Conservation (phyloP, 2,329 filamentous ascomycete species). For the Aureobasidium sp. region DNA sequence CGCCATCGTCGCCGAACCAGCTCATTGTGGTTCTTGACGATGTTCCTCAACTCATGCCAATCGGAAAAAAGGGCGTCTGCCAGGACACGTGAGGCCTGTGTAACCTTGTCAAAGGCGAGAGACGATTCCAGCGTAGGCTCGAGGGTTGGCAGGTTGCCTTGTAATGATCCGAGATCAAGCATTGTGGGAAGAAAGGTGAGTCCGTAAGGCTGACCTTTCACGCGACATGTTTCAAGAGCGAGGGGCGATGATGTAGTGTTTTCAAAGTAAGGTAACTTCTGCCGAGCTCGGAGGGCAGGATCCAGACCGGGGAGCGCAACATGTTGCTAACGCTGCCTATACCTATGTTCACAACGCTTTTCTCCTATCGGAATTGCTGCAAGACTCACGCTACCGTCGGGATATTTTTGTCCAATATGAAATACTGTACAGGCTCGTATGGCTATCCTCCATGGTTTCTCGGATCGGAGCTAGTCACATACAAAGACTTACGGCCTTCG, state of each 20-base stretch:
- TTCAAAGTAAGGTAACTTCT: neutral
- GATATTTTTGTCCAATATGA: too few relatives aligned
- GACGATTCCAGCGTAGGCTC: neutral
- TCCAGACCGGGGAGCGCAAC: too few relatives aligned
- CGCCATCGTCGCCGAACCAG: slow-evolving; percentile 49
- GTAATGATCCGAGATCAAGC: slow-evolving; percentile 3
- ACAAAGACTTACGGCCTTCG: too few relatives aligned
- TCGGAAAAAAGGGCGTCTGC: slow-evolving; percentile 29
- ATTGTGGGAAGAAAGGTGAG: neutral
- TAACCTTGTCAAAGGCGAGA: neutral
- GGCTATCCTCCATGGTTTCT: neutral
- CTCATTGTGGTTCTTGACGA: slow-evolving; percentile 45
- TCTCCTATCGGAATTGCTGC: neutral
- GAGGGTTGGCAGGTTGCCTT: neutral
- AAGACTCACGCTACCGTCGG: neutral
- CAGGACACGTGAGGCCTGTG: neutral
- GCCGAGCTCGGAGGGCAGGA: neutral
- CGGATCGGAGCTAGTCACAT: neutral
- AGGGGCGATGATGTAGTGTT: slow-evolving; percentile 3
- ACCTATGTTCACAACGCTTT: too few relatives aligned
- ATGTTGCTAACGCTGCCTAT: too few relatives aligned
- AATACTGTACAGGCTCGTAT: neutral
- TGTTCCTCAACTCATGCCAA: slow-evolving; percentile 33
- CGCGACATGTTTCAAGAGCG: neutral
- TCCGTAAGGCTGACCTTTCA: neutral